These are phyloP conservation scores for Solanum pimpinellifolium DNA, from an alignment of 257 asterid species.

Conservation along the genomic window DNA sequence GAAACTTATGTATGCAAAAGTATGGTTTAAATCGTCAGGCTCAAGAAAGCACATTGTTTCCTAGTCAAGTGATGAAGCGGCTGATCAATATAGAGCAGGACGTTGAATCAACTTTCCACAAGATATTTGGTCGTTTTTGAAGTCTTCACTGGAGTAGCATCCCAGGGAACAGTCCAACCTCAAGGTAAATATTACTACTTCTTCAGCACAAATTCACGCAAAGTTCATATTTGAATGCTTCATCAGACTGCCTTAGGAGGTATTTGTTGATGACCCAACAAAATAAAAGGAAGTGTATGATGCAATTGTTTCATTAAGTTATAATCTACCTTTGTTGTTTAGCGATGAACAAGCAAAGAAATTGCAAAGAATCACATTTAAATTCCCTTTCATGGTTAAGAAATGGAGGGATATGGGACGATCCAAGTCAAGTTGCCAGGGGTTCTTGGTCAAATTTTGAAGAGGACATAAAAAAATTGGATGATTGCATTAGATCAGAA, in stretches of 20 bases:
- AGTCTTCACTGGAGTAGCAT: neutral
- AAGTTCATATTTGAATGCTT: neutral
- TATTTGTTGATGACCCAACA: neutral
- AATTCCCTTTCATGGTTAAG: neutral
- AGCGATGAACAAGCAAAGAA: neutral
- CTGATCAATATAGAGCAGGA: neutral
- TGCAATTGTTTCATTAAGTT: neutral
- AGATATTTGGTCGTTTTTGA: neutral
- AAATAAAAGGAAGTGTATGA: neutral
- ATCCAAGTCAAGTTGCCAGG: neutral
- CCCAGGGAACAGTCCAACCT: too few relatives aligned
- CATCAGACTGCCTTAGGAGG: neutral
- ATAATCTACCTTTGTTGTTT: neutral
- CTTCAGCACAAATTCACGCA: too few relatives aligned
- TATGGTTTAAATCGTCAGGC: neutral
- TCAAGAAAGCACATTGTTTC: neutral
- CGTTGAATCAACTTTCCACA: neutral
- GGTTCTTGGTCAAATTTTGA: neutral
- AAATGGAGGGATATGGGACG: neutral
- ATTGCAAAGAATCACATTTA: neutral
- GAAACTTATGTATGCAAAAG: neutral
- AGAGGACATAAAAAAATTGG: neutral
- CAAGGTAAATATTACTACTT: too few relatives aligned
- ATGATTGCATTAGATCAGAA: neutral
- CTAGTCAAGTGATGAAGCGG: too few relatives aligned